Base-by-base conservation (phyloP, 2,329 filamentous ascomycete species). In the Davidsoniella australis region DNA sequence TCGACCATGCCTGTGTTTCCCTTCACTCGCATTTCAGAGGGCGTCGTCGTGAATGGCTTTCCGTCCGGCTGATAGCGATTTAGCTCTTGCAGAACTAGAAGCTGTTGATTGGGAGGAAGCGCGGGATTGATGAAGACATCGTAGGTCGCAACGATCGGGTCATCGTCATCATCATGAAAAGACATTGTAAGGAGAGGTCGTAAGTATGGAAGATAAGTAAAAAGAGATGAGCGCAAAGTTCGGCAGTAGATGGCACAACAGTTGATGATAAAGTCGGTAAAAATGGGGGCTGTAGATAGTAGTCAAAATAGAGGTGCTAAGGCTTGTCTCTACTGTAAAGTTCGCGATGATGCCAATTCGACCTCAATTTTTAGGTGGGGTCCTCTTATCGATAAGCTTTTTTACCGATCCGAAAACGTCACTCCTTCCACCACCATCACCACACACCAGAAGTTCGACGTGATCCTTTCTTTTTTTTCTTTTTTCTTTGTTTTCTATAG, bases 11-110 rank as follows among this genome's bases (percentile, higher is more conserved):
- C 88, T 0, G 84, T 76, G 50, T 73, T 68, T 12, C 80, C 75
- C 68, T 96, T 98, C 62, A 94, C 68, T 56, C 89, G 85, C 58
- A 96, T 69, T 57, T 82, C 78, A 17, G 75, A 68, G 9, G 91
- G 84, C 14, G 76, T 68, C 9, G 89, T 83, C 18, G 75, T 63
- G 43, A 64, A 58, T 9, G 67, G 65, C 42, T 63, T 57, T 9
- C 64, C 60, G 54, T 80, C 73, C 39, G 75, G 69, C 51, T 76
- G 69, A 38, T 71, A 70, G 54, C 85, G 82, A 65, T 88, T 88
- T 23, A 88, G 82, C 63, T 94, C 93, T 67, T 96, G 88, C 42
- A 98, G 75, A 55, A 96, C 75, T 58, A 89, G 81, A 53, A 87
- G 75, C 56, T 80, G 73, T 52, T 76, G 78, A 58, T 70, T 69